Evolutionary conservation across 1,284 basidiomycete species (phyloP), one percentile per base, ranked within the genome.

Genomic region (Pascua sp.): DNA sequence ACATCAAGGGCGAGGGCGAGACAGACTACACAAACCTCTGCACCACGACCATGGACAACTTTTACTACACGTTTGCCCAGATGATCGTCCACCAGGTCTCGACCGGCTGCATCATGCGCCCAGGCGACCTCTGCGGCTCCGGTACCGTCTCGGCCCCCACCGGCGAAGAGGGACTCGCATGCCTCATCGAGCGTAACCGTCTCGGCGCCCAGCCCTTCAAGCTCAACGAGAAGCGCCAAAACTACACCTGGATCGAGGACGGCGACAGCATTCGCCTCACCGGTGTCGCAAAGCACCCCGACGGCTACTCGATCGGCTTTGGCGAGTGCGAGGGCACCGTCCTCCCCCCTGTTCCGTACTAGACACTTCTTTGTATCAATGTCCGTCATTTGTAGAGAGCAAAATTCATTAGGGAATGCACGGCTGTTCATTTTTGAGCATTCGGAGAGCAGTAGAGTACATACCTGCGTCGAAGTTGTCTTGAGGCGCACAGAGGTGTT

Each of bases 61-160:
- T 40, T 24, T 62, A 62, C 60, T 62, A 56, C 51, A 62, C 60
- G 2, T 54, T 59, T 18, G 57, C 60, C 16, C 66, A 67, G 59
- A 62, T 67, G 64, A 50, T 64, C 47, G 62, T 66, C 9, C 66
- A 69, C 59, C 67, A 69, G 53, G 61, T 64, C 43, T 51, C 52
- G 46, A 60, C 60, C 16, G 67, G 67, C 11, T 61, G 63, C 44
- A 59, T 50, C 11, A 44, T 69, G 42, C 47, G 50, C n/a, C 61
- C 67, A 10, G 61, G 59, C 44, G 67, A 69, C 62, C 55, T 69
- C 39, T 53, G 66, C 17, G 67, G 67, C 37, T 62, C 62, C 16
- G 67, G 67, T 38, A 69, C 67, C 0, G 60, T 69, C 46, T 67
- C 66, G 10, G 61, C 56, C 2, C 63, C 63, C 16, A 40, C 24